A percentile compares a stretch with the other conserved stretches of the same genome.
Evolutionary conservation across 352 stramenopile species (phyloP).

Genomic region (Phytophthora melonis): DNA sequence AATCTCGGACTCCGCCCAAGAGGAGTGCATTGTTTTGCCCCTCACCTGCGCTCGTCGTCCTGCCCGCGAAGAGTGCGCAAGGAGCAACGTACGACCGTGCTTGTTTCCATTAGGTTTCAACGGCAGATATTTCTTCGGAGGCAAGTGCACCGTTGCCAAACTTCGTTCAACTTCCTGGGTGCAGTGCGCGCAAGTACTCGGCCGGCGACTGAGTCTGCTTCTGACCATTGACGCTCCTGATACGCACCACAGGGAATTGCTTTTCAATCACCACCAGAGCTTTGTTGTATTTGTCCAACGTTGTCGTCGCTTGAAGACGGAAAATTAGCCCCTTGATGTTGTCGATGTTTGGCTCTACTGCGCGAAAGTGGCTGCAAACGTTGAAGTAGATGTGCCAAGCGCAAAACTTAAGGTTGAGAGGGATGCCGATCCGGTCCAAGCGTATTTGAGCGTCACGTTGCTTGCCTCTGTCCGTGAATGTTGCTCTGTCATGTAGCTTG

Average conservation of each 20-base stretch:
- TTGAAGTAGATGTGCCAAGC: slow-evolving; percentile 24
- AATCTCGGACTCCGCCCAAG: neutral
- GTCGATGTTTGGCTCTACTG: slow-evolving; percentile 10
- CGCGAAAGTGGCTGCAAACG: slow-evolving; percentile 13
- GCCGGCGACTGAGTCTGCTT: neutral
- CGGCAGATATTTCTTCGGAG: neutral
- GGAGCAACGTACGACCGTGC: neutral
- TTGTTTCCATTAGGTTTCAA: neutral
- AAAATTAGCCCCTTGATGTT: slow-evolving; percentile 4
- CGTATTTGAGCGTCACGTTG: slow-evolving; percentile 14
- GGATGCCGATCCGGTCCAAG: neutral
- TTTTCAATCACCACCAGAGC: neutral
- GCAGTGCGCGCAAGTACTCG: neutral
- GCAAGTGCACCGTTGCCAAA: neutral
- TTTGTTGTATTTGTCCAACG: slow-evolving; percentile 3
- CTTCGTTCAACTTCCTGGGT: neutral
- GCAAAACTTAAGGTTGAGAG: slow-evolving; percentile 9
- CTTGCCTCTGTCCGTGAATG: slow-evolving; percentile 18
- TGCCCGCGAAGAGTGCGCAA: too few species aligned
- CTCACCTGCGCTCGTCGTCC: neutral
- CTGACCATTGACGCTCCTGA: neutral
- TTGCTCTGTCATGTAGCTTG: neutral
- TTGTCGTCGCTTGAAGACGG: slow-evolving; percentile 5
- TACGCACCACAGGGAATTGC: neutral
- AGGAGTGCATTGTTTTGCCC: neutral